Base-by-base conservation (phyloP, 768 basidiomycete genomes). In the Amanita exitialis region DNA sequence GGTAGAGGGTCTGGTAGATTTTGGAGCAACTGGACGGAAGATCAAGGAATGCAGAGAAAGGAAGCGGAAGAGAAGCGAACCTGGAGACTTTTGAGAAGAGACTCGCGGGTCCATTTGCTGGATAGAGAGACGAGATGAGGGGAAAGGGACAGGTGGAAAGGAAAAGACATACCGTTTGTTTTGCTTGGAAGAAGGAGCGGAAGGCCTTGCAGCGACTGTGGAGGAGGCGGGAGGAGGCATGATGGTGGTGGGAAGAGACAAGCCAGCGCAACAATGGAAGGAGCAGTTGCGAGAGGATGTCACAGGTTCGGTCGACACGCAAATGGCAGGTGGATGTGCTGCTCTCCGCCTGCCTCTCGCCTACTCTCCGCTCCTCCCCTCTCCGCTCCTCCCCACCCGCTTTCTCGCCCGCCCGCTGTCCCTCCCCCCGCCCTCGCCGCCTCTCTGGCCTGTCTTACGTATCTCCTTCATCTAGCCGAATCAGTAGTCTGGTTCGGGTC, bases 81-180 rank as follows among this genome's bases (percentile, higher is more conserved):
- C 73, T 76, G 61, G 54, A 77, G 69, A 59, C 69, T 69, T 55
- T 60, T 69, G 60, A 74, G 71, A 51, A 79, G 69, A 60, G 75
- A 69, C 56, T 76, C 72, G 53, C 71, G 68, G 50, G 72, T 67
- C 72, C 73, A 77, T 66, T 67, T 72, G 59, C 73, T 78, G 66
- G 54, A 54, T 36, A 45, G 53, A 54, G 54, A 55, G 52, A 30
- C 28, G 53, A 44, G 54, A 42, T 53, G 53, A 54, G 58, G 60
- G 34, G 56, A 57, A 59, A 52, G 54, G 32, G 54, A 53, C 44
- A 47, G 57, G 53, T 55, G 57, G 49, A 59, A 27, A 16, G 53
- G 45, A 52, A 52, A 38, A 36, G 34, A 51, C 47, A 53, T 57
- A 73, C 72, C 72, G 71, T 64, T 65, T 69, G 58, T 59, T 66